A percentile compares a stretch with the other conserved stretches of the same genome.
Conservation (phyloP, 75 land plant genomes). For the Sequoia sempervirens region DNA sequence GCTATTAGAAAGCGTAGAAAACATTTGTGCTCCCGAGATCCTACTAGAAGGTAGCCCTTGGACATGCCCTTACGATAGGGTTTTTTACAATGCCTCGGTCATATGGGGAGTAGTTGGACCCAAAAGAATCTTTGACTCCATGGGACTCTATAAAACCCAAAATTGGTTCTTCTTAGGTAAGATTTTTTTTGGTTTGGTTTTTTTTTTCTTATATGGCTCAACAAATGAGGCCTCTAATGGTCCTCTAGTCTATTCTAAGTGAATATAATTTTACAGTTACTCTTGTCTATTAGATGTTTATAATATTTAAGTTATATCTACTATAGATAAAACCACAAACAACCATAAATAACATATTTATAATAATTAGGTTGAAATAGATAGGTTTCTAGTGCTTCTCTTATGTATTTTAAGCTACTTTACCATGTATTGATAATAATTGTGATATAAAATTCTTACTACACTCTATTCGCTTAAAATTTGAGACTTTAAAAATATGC, state of each 20-base stretch:
- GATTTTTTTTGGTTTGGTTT: no score
- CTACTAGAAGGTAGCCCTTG: constrained; percentile 48
- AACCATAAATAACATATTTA: no score
- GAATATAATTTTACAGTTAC: background rate
- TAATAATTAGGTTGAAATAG: background rate
- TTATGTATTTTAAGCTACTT: background rate
- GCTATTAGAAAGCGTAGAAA: constrained; percentile 21
- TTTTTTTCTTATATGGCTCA: no score
- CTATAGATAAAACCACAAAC: no score
- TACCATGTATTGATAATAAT: background rate
- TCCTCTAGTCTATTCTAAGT: background rate
- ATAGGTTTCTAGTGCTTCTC: background rate
- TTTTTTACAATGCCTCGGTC: constrained; percentile 62
- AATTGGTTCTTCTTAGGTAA: constrained; percentile 35
- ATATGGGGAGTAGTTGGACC: constrained; percentile 53
- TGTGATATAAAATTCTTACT: background rate
- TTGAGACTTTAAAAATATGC: background rate
- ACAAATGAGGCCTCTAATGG: background rate
- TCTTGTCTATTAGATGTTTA: no score
- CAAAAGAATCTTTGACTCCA: constrained; percentile 26
- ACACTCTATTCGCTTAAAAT: background rate
- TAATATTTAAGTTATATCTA: no score
- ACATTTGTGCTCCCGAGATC: constrained; percentile 21
- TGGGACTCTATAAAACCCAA: constrained; percentile 23
- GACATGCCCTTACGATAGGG: constrained; percentile 57